Percentiles rank a stretch among this genome's conserved stretches.
Evolutionary conservation across 2,329 filamentous ascomycete genomes (phyloP).

Genomic region (Alternaria infectoria): DNA sequence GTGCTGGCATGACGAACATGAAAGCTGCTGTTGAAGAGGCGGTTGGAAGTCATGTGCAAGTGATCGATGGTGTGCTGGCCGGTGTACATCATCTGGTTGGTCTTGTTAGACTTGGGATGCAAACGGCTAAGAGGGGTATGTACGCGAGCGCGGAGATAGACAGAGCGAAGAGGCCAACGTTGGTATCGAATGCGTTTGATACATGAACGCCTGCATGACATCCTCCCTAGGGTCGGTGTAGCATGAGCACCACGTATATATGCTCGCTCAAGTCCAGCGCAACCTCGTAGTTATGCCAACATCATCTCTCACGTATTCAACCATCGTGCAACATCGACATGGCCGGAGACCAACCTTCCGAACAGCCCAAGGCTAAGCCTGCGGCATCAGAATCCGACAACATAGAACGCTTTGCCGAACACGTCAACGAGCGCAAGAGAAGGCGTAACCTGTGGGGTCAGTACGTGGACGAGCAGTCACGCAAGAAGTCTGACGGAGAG

Average conservation of each 20-base stretch:
- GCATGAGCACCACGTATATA: neutral
- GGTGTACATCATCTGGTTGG: slow-evolving; percentile 56
- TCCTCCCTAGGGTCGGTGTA: neutral
- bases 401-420: neutral
- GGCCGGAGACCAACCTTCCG: neutral
- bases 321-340: neutral
- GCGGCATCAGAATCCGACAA: neutral
- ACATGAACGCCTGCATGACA: neutral
- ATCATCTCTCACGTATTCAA: neutral
- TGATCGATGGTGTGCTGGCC: slow-evolving; percentile 60
- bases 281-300: neutral
- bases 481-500: neutral
- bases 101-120: slow-evolving; percentile 54
- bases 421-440: neutral
- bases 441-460: neutral
- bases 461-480: neutral
- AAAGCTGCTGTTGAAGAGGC: slow-evolving; percentile 55
- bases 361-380: neutral
- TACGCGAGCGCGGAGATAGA: slow-evolving; percentile 48
- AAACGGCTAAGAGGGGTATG: slow-evolving; percentile 54
- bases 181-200: neutral
- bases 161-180: neutral
- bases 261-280: neutral
- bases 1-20: slow-evolving; percentile 59
- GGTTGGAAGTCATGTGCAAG: slow-evolving; percentile 55